Percentiles rank a stretch among this genome's conserved stretches.
Evolutionary conservation across 352 stramenopile species (phyloP).

Genomic region (Pelagophyceae sp.): DNA sequence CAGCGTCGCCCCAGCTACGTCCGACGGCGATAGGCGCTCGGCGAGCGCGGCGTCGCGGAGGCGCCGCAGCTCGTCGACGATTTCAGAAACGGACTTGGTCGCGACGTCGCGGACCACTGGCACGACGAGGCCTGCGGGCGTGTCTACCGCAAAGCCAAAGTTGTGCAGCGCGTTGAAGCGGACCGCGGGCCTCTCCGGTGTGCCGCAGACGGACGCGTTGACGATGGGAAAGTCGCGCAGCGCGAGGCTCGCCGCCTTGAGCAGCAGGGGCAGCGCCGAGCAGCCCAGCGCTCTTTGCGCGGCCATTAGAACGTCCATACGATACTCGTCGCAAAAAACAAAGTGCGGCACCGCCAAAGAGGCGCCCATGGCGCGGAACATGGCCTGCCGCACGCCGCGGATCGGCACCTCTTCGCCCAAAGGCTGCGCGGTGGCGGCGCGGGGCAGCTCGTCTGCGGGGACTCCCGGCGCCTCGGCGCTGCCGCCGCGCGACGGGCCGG

Average conservation of each 20-base stretch:
- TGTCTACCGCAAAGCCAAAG: constrained; percentile 97
- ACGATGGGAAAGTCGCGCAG: constrained; percentile 82
- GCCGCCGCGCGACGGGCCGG: not conserved
- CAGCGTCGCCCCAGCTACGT: constrained; percentile 83
- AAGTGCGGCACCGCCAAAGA: constrained; percentile 92
- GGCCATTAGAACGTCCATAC: constrained; percentile 70
- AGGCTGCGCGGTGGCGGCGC: no score
- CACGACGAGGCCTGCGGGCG: constrained; percentile 83
- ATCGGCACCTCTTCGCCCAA: constrained; percentile 41
- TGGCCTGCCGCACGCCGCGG: constrained; percentile 87
- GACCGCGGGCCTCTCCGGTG: constrained; percentile 60
- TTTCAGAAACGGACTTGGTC: constrained; percentile 55
- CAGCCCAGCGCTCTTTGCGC: constrained; percentile 67
- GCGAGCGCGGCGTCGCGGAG: constrained; percentile 59
- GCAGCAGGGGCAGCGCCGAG: constrained; percentile 89
- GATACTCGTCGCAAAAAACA: constrained; percentile 91
- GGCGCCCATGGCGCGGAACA: constrained; percentile 94
- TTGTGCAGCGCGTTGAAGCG: constrained; percentile 83
- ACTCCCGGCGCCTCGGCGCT: no score
- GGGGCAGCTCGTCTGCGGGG: not conserved
- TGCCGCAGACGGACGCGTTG: constrained; percentile 72
- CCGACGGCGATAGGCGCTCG: constrained; percentile 44
- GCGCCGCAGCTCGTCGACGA: constrained; percentile 64
- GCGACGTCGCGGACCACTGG: constrained; percentile 88
- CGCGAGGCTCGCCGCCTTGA: constrained; percentile 87